phyloP scores from a whole-genome alignment of 2,329 filamentous ascomycete species.

The Botrytis sinoallii region DNA sequence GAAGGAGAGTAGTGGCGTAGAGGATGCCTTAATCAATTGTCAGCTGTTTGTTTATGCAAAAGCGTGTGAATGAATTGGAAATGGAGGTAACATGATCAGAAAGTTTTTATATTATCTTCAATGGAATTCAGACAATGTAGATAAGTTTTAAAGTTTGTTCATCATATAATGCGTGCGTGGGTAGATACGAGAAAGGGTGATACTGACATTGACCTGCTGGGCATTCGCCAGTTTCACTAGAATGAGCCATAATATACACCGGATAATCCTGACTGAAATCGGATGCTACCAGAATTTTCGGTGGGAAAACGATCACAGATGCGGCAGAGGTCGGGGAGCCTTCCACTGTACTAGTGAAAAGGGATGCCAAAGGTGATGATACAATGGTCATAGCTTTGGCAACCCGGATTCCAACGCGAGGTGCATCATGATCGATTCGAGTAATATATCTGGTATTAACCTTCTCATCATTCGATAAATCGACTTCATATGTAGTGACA shows the following conservation, averaged over 20 bases:
- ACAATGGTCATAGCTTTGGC: constrained; percentile 67
- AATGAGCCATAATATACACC: constrained; percentile 68
- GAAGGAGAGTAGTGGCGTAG: constrained; percentile 33
- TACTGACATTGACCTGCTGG: constrained; percentile 85
- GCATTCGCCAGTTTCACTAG: constrained; percentile 90
- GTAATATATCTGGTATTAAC: constrained; percentile 56
- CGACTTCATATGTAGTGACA: constrained; percentile 27
- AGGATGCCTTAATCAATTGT: constrained; percentile 37
- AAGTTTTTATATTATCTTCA: constrained; percentile 92
- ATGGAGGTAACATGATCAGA: constrained; percentile 60
- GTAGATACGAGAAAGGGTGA: constrained; percentile 24
- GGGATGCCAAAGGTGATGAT: constrained; percentile 56
- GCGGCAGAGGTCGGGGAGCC: constrained; percentile 73
- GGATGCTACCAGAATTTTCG: constrained; percentile 44
- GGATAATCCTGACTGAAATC: constrained; percentile 44
- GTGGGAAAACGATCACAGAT: constrained; percentile 65
- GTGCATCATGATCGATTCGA: constrained; percentile 33
- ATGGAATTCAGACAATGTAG: constrained; percentile 98
- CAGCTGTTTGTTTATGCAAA: constrained; percentile 26
- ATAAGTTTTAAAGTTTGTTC: constrained; percentile 91
- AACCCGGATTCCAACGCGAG: constrained; percentile 39
- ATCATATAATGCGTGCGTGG: constrained; percentile 63
- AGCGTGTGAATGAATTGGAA: constrained; percentile 18
- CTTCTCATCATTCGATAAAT: constrained; percentile 54
- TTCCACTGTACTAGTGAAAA: constrained; percentile 72